Percentiles rank a stretch among this genome's conserved stretches.
Evolutionary conservation across 257 asterid species (phyloP).

Genomic region (Petrea volubilis): DNA sequence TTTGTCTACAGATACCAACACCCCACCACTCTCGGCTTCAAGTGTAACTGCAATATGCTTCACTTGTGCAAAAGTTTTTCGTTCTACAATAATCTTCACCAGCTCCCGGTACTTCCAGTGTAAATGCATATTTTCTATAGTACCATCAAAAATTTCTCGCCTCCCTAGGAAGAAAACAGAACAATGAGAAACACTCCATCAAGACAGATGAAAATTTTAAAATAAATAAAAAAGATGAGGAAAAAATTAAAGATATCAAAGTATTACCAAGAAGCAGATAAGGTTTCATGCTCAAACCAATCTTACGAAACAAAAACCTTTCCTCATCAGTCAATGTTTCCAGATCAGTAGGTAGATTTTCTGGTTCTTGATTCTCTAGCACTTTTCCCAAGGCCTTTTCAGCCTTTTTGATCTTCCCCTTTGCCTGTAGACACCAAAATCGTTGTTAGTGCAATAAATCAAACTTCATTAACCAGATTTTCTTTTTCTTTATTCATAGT

Average conservation of each 20-base stretch:
- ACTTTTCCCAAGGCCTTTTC: constrained; percentile 65
- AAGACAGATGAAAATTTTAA: not conserved
- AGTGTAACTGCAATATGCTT: constrained; percentile 77
- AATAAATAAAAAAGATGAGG: too few species aligned
- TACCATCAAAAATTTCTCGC: constrained; percentile 83
- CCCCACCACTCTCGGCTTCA: constrained; percentile 97
- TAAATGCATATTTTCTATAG: constrained; percentile 90
- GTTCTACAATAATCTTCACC: constrained; percentile 72
- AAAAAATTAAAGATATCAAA: not conserved
- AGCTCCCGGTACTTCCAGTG: constrained; percentile 96
- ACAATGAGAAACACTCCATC: constrained; percentile 3
- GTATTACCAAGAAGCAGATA: constrained; percentile 67
- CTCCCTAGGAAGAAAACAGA: constrained; percentile 55
- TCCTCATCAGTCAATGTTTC: constrained; percentile 87
- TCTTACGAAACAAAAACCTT: constrained; percentile 73
- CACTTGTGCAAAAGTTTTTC: constrained; percentile 65
- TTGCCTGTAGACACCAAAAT: constrained; percentile 55
- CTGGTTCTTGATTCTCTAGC: constrained; percentile 61
- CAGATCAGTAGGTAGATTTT: constrained; percentile 70
- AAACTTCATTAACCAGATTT: not conserved
- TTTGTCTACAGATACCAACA: constrained; percentile 79
- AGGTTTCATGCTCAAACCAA: constrained; percentile 94
- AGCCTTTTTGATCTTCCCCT: constrained; percentile 62
- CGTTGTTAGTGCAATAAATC: constrained; percentile 13
- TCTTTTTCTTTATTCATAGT: not conserved